These are phyloP conservation scores for Geotrichum ghanense DNA, from an alignment of 805 yeast genomes.

Conservation along the genomic window DNA sequence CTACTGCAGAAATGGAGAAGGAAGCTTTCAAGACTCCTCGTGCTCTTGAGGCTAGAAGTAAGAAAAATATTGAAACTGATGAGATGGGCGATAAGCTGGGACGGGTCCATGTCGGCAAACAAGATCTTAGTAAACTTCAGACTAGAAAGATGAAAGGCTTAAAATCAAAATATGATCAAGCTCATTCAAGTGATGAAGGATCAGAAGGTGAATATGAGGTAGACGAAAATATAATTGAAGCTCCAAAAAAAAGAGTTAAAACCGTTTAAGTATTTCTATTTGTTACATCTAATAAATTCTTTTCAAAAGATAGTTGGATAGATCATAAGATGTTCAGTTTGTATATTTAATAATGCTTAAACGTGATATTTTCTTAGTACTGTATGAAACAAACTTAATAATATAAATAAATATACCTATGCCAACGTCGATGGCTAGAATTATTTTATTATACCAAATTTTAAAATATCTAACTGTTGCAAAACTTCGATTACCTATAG, in stretches of 20 bases:
- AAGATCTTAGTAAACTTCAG: slow-evolving; percentile 80
- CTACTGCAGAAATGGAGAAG: slow-evolving; percentile 80
- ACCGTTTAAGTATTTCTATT: too few species aligned
- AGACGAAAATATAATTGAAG: slow-evolving; percentile 21
- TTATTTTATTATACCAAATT: too few species aligned
- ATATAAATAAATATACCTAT: too few species aligned
- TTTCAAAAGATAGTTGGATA: too few species aligned
- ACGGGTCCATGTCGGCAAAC: slow-evolving; percentile 90
- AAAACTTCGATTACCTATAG: not conserved
- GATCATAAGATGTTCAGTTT: too few species aligned
- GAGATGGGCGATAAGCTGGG: slow-evolving; percentile 94
- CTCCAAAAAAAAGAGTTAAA: not conserved
- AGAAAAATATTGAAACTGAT: slow-evolving; percentile 85
- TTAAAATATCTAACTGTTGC: not conserved
- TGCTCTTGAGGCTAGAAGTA: slow-evolving; percentile 67
- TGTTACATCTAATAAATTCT: too few species aligned
- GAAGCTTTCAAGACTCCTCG: slow-evolving; percentile 77
- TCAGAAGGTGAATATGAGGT: slow-evolving; percentile 16
- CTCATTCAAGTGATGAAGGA: slow-evolving; percentile 41
- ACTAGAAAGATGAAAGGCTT: slow-evolving; percentile 98
- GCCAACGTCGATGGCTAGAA: too few species aligned
- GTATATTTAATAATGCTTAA: too few species aligned
- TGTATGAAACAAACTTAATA: too few species aligned
- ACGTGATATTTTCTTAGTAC: too few species aligned
- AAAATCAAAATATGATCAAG: slow-evolving; percentile 75